Evolutionary conservation across 1,284 basidiomycete genomes (phyloP), one percentile per base, ranked within the genome.

Genomic region (Marasmius oreades): DNA sequence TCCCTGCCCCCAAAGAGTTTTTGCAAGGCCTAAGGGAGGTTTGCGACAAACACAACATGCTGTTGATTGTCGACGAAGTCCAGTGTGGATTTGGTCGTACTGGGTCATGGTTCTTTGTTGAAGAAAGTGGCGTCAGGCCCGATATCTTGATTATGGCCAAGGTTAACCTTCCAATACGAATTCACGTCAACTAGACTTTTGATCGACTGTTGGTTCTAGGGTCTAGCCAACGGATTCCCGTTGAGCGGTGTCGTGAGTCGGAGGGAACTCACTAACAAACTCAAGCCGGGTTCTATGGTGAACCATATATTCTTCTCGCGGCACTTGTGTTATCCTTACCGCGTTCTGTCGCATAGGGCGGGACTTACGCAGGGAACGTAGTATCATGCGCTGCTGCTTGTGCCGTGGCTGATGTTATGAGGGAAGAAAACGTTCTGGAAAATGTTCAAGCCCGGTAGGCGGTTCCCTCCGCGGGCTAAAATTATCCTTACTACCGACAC

Each of bases 171-270:
- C 14, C 18, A 42, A 20, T 42, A 10, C n/a, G n/a, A 50, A 23
- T 6, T 26, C 42, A 10, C 24, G 34, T 20, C 14, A 39, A 34
- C 39, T 10, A 52, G 50, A 12, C 24, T 50, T 50, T 39, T 20
- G 33, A 48, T 55, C 18, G 24, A 46, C 24, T 22, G 4, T 44
- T n/a, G 24, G 44, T 16, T 8, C 16, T 59, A 88, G 84, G 95
- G 95, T 16, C 77, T 98, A 20, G 95, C 93, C 34, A 95, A 95
- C 67, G 94, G 94, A 12, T 97, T 96, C 82, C 95, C 95, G 1
- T 77, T 98, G 59, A 94, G 91, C 56, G 93, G 87, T 24, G 83
- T 98, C 44, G 83, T 93, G 53, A 88, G 88, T 61, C 79, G 86
- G 52, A 92, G 86, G 73, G 91, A 93, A 63, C 67, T 96, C 55